A percentile compares a stretch with the other conserved stretches of the same genome.
These are phyloP conservation scores for Phytophthora europaea DNA, from an alignment of 352 stramenopile genomes.

Conservation along the genomic window DNA sequence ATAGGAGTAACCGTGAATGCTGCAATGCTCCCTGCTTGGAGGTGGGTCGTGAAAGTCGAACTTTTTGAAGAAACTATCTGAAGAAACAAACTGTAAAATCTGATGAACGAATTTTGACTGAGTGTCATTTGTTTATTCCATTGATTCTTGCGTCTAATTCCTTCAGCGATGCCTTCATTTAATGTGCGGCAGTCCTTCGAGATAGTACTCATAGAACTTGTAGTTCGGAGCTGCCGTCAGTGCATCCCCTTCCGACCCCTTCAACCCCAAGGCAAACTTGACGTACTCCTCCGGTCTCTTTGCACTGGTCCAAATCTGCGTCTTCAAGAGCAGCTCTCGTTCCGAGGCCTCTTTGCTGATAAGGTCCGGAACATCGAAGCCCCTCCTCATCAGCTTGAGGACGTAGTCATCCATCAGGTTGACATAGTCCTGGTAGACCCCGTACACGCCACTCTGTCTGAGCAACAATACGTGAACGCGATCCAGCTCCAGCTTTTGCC, in stretches of 20 bases:
- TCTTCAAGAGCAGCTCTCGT: constrained; percentile 13
- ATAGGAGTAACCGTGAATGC: not conserved
- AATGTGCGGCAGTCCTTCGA: not conserved
- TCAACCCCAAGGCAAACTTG: constrained; percentile 26
- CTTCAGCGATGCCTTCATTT: not conserved
- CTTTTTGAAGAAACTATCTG: no score
- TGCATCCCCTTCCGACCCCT: not conserved
- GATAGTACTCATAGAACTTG: constrained; percentile 17
- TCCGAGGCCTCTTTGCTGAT: constrained; percentile 7
- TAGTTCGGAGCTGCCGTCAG: constrained; percentile 25
- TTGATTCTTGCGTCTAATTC: no score
- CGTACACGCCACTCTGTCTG: not conserved
- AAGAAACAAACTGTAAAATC: no score
- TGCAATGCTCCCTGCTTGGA: not conserved
- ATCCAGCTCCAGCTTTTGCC: not conserved
- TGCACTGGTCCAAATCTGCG: constrained; percentile 5
- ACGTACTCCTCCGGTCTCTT: constrained; percentile 28
- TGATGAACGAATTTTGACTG: no score
- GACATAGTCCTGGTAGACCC: constrained; percentile 18
- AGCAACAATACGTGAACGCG: not conserved
- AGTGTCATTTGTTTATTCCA: no score
- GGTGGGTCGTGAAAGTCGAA: no score
- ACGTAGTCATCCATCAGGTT: constrained; percentile 24
- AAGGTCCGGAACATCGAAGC: constrained; percentile 3
- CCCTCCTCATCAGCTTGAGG: not conserved